Base-by-base conservation (phyloP, 163 green algal genomes). In the Scenedesmus sp. region DNA sequence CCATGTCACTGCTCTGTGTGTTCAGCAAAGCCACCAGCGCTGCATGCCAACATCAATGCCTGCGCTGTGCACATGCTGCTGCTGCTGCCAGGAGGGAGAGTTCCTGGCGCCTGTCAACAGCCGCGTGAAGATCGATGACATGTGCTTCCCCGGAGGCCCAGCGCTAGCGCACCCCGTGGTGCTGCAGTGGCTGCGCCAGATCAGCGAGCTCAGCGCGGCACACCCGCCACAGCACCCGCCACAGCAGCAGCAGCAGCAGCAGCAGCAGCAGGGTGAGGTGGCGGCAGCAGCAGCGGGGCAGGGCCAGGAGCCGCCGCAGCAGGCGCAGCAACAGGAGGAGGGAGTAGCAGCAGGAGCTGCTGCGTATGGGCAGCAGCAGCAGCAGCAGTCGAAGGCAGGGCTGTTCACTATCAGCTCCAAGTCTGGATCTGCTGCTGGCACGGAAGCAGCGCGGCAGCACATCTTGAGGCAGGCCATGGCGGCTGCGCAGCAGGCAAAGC, bases 181-280 rank as follows among this genome's bases (percentile, higher is more conserved):
- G 26, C 59, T 81, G 20, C 60, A 81, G 4, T 89, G 84, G 84
- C 84, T 89, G 57, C 52, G 54, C 18, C 57, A 88, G 18, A 88
- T 88, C 83, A n/a, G 9, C n/a, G 83, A 88, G 57, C 83, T 88
- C n/a, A 88, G n/a, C 66, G 83, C 83, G 15, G 67, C 83, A 34
- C 15, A 74, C 57, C 83, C 83, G 15, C 56, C 57, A 46, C 83
- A 64, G 67, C 83, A 10, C 6, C 16, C 77, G 8, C 57, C 34
- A 59, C 77, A 74, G 83, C 82, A 87, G 82, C 82, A 73, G 66
- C 83, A 88, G 83, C 3, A 55, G 18, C 55, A 73, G 82, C 52
- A 87, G 57, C 16, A 56, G 56, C 82, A 9, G 26, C 9, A 67
- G 57, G 16, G 26, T 23, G 4, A 4, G 5, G 66, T 12, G 26